Evolutionary conservation across 2,329 filamentous ascomycete genomes (phyloP).

Genomic region (Aurifilum marmelostoma): DNA sequence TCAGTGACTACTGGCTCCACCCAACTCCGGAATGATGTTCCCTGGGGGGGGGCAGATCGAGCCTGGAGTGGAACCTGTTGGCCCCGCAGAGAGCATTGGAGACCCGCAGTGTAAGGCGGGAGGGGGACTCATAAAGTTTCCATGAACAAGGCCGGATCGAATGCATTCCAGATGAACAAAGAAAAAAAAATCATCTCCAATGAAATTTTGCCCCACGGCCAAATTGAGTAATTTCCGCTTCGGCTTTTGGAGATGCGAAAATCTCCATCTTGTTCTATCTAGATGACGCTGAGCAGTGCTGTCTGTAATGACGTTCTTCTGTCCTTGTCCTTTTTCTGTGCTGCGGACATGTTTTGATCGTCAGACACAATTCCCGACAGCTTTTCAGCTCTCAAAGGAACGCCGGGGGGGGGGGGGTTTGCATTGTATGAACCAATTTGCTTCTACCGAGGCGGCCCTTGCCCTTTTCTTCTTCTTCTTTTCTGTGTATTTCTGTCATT

Average conservation of each 20-base stretch:
- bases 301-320: background rate
- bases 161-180: background rate
- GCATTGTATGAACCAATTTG: background rate
- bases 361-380: background rate
- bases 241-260: background rate
- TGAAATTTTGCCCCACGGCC: background rate
- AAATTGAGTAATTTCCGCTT: conserved; percentile 12
- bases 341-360: background rate
- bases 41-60: conserved; percentile 5
- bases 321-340: background rate
- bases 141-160: background rate
- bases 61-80: background rate
- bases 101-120: conserved; percentile 1
- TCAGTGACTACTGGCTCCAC: background rate
- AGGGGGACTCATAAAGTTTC: background rate
- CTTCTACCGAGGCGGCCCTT: background rate
- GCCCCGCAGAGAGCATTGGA: background rate
- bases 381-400: background rate
- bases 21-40: background rate
- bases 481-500: too few species aligned
- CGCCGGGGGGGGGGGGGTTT: too few species aligned
- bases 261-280: background rate
- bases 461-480: too few species aligned
- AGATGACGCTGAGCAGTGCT: background rate
- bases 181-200: background rate